Evolutionary conservation across 1,284 basidiomycete genomes (phyloP), one percentile per base, ranked within the genome.

Genomic region (Trichosporon asahii): DNA sequence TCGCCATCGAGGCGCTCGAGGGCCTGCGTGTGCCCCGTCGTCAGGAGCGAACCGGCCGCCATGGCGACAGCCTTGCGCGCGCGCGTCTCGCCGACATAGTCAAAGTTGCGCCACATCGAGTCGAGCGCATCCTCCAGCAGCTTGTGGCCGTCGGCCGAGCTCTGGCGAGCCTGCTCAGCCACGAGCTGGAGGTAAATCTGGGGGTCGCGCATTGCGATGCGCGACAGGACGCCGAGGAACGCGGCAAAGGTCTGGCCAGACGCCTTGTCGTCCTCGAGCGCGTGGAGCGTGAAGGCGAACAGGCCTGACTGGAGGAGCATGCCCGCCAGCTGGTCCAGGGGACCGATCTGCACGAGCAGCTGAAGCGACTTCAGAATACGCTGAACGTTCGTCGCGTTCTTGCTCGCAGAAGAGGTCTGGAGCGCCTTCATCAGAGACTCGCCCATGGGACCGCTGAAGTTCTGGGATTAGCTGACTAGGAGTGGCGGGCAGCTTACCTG

Each of bases 21-120:
- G 89, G 90, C 82, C 92, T 92, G 66, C 88, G 89, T 88, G 92
- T 92, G 79, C 76, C 95, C 95, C 91, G 81, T 80, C 31, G 79
- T 79, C 61, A 84, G 72, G 33, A 84, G 70, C 12, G 76, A 73
- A 12, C 78, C 83, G 23, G 77, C 79, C 11, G 79, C 83, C 80
- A 84, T 82, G 0, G 82, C 83, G 11, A 84, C 79, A 2, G 78
- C 77, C 74, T 83, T 84, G 66, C 82, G 73, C 68, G 77, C 74
- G 27, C 80, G 74, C n/a, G 80, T 73, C 29, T 79, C 83, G 8
- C 78, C 80, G 12, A 83, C 80, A 73, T 84, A 84, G 71, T 84
- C 82, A 71, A 83, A 84, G 69, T 82, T 82, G 65, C 82, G 74
- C 83, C 83, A 84, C 65, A 83, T 75, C 21, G 81, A 82, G 74